Evolutionary conservation across 2,329 filamentous ascomycete species (phyloP).

Genomic region (Cryphonectria naterciae): DNA sequence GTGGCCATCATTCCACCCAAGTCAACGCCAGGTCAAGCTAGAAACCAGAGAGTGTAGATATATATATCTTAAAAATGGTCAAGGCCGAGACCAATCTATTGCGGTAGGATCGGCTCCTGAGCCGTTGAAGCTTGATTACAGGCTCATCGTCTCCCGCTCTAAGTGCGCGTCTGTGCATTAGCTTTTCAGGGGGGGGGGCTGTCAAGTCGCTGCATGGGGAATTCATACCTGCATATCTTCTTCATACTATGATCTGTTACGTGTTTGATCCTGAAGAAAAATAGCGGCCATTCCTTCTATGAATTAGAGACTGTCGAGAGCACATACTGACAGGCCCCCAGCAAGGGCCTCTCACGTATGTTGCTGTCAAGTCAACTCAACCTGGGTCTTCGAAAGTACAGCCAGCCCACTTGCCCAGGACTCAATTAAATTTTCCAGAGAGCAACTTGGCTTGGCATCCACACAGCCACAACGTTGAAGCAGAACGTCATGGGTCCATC

Average conservation of each 20-base stretch:
- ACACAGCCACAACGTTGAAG: background rate
- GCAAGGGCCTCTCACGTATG: background rate
- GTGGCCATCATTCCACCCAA: background rate
- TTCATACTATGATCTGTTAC: background rate
- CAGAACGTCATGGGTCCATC: background rate
- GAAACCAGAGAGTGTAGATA: background rate
- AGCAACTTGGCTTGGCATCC: background rate
- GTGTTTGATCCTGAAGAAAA: background rate
- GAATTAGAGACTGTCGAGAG: background rate
- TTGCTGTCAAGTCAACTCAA: background rate
- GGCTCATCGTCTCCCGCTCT: background rate
- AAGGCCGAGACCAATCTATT: conserved; percentile 1
- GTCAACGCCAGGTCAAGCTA: background rate
- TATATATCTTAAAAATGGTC: background rate
- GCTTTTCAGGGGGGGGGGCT: background rate
- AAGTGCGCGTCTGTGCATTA: background rate
- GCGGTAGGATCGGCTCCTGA: background rate
- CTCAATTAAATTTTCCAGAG: background rate
- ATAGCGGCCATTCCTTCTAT: background rate
- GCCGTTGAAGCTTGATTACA: background rate
- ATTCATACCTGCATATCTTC: background rate
- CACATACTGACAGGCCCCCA: background rate
- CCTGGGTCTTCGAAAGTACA: background rate
- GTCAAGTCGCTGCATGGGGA: background rate
- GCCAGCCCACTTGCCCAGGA: background rate